Percentiles rank a stretch among this genome's conserved stretches.
Conservation (phyloP, 2,329 filamentous ascomycete species). For the Domatiomyces catenatus region DNA sequence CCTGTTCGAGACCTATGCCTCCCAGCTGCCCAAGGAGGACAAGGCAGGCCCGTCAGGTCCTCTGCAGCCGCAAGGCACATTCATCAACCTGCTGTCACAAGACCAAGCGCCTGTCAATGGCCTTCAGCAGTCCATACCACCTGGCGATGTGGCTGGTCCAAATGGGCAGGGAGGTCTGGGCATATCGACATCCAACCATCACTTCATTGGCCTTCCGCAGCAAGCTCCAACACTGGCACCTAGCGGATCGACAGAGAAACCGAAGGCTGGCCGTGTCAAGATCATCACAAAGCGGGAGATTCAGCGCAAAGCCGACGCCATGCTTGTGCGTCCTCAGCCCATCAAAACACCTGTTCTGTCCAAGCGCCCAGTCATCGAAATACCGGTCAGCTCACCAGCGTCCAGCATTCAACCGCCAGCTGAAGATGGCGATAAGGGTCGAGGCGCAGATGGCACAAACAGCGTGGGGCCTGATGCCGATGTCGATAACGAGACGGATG, state of each 20-base stretch:
- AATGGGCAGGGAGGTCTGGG: conserved; percentile 9
- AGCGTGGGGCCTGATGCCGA: conserved; percentile 9
- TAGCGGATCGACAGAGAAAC: conserved; percentile 4
- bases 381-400: conserved; percentile 20
- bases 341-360: conserved; percentile 20
- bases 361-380: conserved; percentile 13
- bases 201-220: conserved; percentile 3
- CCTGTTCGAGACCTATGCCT: conserved; percentile 54
- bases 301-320: conserved; percentile 42
- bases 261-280: conserved; percentile 31
- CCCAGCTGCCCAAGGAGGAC: conserved; percentile 17
- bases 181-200: conserved; percentile 6
- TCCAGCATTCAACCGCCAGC: conserved; percentile 28
- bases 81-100: conserved; percentile 20
- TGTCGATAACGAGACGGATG: conserved; percentile 7
- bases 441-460: conserved; percentile 47
- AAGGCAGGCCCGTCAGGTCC: conserved; percentile 6
- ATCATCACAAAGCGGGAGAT: conserved; percentile 46
- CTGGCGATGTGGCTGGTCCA: neutral
- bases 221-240: conserved; percentile 7
- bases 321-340: conserved; percentile 29
- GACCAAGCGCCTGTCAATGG: neutral
- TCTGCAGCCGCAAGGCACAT: conserved; percentile 10
- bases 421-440: conserved; percentile 33
- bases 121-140: neutral